phyloP scores from a whole-genome alignment of 352 stramenopile genomes.

The Peronospora farinosa region DNA sequence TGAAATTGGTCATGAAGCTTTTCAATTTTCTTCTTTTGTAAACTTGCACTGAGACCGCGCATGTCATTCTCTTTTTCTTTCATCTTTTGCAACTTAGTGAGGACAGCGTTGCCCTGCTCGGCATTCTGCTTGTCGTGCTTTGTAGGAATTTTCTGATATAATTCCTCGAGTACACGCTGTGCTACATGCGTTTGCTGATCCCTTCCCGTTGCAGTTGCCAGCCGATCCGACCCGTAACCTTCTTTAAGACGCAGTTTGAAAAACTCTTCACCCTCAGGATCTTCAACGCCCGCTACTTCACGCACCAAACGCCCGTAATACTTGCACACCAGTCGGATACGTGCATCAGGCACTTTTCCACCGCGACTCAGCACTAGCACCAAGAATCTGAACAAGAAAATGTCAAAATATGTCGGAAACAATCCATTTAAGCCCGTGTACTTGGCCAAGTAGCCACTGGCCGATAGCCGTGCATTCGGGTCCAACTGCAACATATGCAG shows the following conservation, averaged over 20 bases:
- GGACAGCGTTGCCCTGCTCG: constrained; percentile 29
- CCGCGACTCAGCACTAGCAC: constrained; percentile 72
- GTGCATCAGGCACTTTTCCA: constrained; percentile 86
- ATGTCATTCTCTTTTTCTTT: constrained; percentile 73
- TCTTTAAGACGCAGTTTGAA: constrained; percentile 84
- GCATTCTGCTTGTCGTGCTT: constrained; percentile 40
- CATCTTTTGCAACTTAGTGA: constrained; percentile 45
- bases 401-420: constrained; percentile 85
- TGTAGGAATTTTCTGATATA: constrained; percentile 39
- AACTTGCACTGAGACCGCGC: constrained; percentile 53
- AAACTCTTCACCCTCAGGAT: constrained; percentile 86
- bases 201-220: constrained; percentile 35
- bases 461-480: constrained; percentile 76
- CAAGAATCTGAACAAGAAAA: constrained; percentile 88
- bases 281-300: constrained; percentile 87
- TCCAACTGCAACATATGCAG: constrained; percentile 93
- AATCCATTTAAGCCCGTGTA: constrained; percentile 59
- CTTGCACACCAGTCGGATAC: constrained; percentile 89
- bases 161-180: constrained; percentile 66
- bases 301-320: constrained; percentile 89
- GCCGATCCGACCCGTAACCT: constrained; percentile 70
- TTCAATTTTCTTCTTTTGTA: constrained; percentile 83
- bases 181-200: constrained; percentile 55
- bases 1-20: constrained; percentile 79
- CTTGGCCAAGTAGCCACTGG: constrained; percentile 85